Percentiles rank a stretch among this genome's conserved stretches.
phyloP scores from a whole-genome alignment of 2,329 filamentous ascomycete species.

The Davidsoniella eucalypti region DNA sequence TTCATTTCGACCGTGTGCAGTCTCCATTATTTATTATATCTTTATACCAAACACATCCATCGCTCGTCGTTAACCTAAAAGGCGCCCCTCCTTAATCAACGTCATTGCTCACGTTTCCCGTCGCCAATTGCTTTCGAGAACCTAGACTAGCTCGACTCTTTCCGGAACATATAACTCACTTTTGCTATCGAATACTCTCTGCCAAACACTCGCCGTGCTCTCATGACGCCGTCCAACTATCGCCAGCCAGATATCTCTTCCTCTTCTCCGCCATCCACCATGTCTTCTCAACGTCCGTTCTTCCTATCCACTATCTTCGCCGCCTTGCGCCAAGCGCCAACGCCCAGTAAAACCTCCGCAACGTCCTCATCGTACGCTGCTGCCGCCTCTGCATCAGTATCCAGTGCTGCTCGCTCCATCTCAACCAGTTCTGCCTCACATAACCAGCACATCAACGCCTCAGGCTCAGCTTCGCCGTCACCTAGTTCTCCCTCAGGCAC shows the following conservation, averaged over 20 bases:
- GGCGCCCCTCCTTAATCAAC: background rate
- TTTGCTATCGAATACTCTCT: too few relatives aligned
- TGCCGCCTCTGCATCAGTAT: slow-evolving; percentile 13
- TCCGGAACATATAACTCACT: too few relatives aligned
- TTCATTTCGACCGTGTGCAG: too few relatives aligned
- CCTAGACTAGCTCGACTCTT: too few relatives aligned
- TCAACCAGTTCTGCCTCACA: slow-evolving; percentile 16
- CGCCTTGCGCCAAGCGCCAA: slow-evolving; percentile 32
- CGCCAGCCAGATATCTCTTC: background rate
- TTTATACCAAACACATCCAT: too few relatives aligned
- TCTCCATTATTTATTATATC: too few relatives aligned
- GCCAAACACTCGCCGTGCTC: too few relatives aligned
- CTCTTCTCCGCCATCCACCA: slow-evolving; percentile 1
- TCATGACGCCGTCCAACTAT: background rate
- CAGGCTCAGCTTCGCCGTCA: slow-evolving; percentile 17
- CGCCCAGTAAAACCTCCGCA: slow-evolving; percentile 21
- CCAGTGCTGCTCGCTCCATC: slow-evolving; percentile 14
- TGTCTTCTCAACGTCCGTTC: slow-evolving; percentile 32
- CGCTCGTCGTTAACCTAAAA: too few relatives aligned
- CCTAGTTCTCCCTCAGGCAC: slow-evolving; percentile 14
- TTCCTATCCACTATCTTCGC: slow-evolving; percentile 41
- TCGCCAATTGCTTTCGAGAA: background rate
- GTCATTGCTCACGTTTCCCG: background rate
- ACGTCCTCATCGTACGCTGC: slow-evolving; percentile 16
- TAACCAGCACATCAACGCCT: slow-evolving; percentile 5